Evolutionary conservation across 208 protist genomes (phyloP).

Genomic region (Porcisia hertigi): DNA sequence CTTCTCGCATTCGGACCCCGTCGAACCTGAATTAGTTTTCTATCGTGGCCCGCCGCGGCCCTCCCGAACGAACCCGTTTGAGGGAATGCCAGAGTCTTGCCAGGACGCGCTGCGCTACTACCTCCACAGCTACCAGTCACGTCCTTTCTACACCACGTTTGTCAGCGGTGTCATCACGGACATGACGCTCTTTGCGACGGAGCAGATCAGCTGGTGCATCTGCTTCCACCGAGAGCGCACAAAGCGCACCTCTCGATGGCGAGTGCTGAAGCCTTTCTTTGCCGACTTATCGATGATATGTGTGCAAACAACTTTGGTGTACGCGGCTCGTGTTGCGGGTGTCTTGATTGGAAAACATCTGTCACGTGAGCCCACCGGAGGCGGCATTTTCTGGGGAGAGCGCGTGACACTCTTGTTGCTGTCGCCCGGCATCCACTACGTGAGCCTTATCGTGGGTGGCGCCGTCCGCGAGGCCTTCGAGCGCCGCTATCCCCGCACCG

Average conservation of each 20-base stretch:
- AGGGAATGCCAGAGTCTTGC: conserved; percentile 37
- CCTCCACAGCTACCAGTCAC: conserved; percentile 37
- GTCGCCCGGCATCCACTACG: conserved; percentile 30
- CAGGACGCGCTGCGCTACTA: conserved; percentile 53
- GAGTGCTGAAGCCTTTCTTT: conserved; percentile 50
- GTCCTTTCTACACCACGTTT: conserved; percentile 42
- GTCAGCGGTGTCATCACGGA: conserved; percentile 49
- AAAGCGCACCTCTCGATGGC: conserved; percentile 54
- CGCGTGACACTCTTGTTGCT: conserved; percentile 29
- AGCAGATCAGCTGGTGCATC: conserved; percentile 43
- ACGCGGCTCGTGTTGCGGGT: conserved; percentile 35
- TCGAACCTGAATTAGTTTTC: conserved; percentile 14
- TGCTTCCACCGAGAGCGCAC: conserved; percentile 33
- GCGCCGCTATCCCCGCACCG: conserved; percentile 42
- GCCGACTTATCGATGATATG: conserved; percentile 14
- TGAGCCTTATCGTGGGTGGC: conserved; percentile 7
- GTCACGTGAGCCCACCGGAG: conserved; percentile 36
- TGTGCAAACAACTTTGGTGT: conserved; percentile 30
- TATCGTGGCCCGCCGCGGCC: conserved; percentile 17
- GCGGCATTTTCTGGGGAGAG: conserved; percentile 63
- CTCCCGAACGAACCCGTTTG: conserved; percentile 23
- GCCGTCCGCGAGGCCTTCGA: conserved; percentile 34
- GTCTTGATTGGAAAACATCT: conserved; percentile 29
- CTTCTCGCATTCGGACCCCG: background rate
- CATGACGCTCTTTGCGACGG: conserved; percentile 36